phyloP scores from a whole-genome alignment of 768 basidiomycete species.

The Tricholoma saponaceum region DNA sequence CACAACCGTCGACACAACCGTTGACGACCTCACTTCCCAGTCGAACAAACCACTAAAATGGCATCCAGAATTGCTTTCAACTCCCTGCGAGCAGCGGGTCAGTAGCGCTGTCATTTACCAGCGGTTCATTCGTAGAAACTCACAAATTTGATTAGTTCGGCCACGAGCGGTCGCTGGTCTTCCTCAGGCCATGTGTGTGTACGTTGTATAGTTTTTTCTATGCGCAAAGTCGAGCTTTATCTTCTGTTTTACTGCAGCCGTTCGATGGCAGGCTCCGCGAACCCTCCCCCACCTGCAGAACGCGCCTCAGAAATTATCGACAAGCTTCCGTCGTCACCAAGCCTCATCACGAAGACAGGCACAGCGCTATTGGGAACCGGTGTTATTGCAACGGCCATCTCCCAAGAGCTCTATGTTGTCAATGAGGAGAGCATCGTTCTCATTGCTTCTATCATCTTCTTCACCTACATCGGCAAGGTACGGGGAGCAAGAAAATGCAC shows the following conservation, averaged over 20 bases:
- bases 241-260: slow-evolving; percentile 39
- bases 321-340: slow-evolving; percentile 78
- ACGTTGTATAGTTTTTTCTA: slow-evolving; percentile 17
- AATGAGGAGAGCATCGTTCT: slow-evolving; percentile 95
- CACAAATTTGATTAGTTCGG: slow-evolving; percentile 36
- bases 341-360: slow-evolving; percentile 93
- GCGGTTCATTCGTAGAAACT: no score
- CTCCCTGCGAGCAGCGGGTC: slow-evolving; percentile 60
- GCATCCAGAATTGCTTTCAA: slow-evolving; percentile 69
- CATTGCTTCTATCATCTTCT: slow-evolving; percentile 78
- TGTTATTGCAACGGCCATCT: slow-evolving; percentile 86
- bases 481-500: slow-evolving; percentile 19
- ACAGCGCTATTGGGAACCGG: slow-evolving; percentile 89
- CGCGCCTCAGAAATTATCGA: slow-evolving; percentile 89
- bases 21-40: slow-evolving; percentile 25
- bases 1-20: slow-evolving; percentile 30
- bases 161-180: slow-evolving; percentile 48
- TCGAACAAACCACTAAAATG: slow-evolving; percentile 37
- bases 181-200: slow-evolving; percentile 46
- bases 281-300: slow-evolving; percentile 73
- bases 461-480: slow-evolving; percentile 80
- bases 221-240: slow-evolving; percentile 5
- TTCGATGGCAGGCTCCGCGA: slow-evolving; percentile 55
- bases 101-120: slow-evolving; percentile 10
- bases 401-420: slow-evolving; percentile 94